Base-by-base conservation (phyloP, 2,329 filamentous ascomycete species). In the Sporothrix pallida region DNA sequence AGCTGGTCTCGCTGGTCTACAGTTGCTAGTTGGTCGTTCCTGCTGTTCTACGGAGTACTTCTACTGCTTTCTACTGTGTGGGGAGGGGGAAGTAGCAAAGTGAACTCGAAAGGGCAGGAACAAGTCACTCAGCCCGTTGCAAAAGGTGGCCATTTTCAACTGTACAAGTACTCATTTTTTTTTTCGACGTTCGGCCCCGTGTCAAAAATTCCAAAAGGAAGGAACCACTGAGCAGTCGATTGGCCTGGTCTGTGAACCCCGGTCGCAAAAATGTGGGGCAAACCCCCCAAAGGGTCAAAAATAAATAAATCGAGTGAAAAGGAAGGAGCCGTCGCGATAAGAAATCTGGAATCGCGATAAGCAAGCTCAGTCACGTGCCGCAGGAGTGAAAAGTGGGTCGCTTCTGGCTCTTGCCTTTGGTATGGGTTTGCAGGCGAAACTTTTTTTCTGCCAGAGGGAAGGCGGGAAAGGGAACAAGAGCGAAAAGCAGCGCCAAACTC, bases 141-240 rank as follows among this genome's bases (percentile, higher is more conserved):
- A 46, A 44, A 67, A 46, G 62, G 62, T 48, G n/a, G 26, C 62
- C 60, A 15, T 72, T 65, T 65, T 52, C 42, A 58, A 31, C 2
- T 37, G 31, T 56, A 56, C 20, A 23, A 26, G 62, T 62, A 26
- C 15, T 23, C 7, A 17, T 1, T 50, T 31, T 26, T 46, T 46
- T 46, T 60, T 62, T 44, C 50, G 17, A 58, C 12, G 12, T 60
- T 70, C 37, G 52, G 37, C 31, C 15, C 48, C 48, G 50, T 54
- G 67, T 70, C 69, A 46, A 71, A 71, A 71, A 71, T 62, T 62
- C 26, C 50, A 70, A 52, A 46, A 31, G n/a, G 68, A 37, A 58
- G 48, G 48, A 20, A 54, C 23, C 48, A 44, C 46, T 26, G 17
- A 65, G 13, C 7, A 31, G 63, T 68, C 65, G 15, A 54, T 54